A percentile compares a stretch with the other conserved stretches of the same genome.
Evolutionary conservation across 768 basidiomycete genomes (phyloP).

Genomic region (Paxillus ammoniavirescens): DNA sequence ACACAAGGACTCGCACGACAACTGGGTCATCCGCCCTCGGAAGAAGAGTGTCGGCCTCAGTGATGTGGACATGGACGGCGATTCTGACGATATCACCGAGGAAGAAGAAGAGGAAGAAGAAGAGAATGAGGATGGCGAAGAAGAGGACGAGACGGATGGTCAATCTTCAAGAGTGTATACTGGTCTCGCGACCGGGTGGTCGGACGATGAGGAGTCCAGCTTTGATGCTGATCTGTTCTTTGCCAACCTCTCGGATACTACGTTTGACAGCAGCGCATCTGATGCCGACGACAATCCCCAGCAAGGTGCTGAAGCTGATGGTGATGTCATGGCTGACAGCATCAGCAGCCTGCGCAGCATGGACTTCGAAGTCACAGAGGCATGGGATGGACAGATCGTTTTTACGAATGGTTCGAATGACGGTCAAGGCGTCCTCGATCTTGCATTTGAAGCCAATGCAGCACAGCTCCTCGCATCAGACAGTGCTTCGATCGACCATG

Average conservation of each 20-base stretch:
- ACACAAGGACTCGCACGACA: constrained; percentile 40
- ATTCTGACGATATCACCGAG: constrained; percentile 55
- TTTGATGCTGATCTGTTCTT: constrained; percentile 88
- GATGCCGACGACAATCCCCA: constrained; percentile 49
- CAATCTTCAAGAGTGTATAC: constrained; percentile 44
- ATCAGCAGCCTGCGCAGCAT: constrained; percentile 35
- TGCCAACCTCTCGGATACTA: constrained; percentile 66
- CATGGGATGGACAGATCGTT: constrained; percentile 74
- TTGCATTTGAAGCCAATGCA: constrained; percentile 67
- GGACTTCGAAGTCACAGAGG: constrained; percentile 62
- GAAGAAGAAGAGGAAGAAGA: constrained; percentile 48
- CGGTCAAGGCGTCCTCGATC: constrained; percentile 53
- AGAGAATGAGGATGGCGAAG: constrained; percentile 38
- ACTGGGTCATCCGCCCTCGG: constrained; percentile 70
- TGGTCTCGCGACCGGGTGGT: constrained; percentile 75
- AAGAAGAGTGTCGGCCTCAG: constrained; percentile 67
- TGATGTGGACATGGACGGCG: constrained; percentile 64
- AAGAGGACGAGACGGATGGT: constrained; percentile 49
- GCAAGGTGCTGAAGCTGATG: constrained; percentile 32
- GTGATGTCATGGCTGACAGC: constrained; percentile 23
- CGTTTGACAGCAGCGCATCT: constrained; percentile 33
- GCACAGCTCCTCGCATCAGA: constrained; percentile 50
- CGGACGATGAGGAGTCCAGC: constrained; percentile 71
- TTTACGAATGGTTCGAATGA: constrained; percentile 64
- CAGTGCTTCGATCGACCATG: constrained; percentile 46